Evolutionary conservation across 2,329 filamentous ascomycete species (phyloP), one percentile per base, ranked within the genome.

Genomic region (Blastomyces silverae): DNA sequence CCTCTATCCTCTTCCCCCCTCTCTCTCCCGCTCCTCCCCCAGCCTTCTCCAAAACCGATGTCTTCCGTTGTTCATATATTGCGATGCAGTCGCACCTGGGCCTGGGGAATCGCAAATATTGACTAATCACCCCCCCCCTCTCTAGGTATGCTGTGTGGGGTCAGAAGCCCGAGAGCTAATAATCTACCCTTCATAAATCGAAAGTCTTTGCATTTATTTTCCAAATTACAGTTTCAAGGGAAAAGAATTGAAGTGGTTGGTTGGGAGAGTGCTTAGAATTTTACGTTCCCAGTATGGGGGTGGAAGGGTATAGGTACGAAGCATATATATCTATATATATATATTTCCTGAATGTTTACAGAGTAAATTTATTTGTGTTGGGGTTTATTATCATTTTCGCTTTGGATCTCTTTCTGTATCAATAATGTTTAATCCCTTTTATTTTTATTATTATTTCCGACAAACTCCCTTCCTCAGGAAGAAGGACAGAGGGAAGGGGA

Each of bases 61-160:
- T 25, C 4, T 52, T 25, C 48, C 3, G 6, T 25, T 28, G 48
- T 52, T 52, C 28, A 13, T 52, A 15, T 25, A 52, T 52, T 52
- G n/a, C n/a, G n/a, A 25, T 25, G 22, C 10, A 52, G 13, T 25
- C n/a, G 7, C 6, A n/a, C 3, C 48, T 2, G 3, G 10, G 39
- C 15, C 13, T 5, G 15, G 15, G 3, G 17, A 44, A 20, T 5
- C 4, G 6, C 13, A 44, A 44, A 44, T 17, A 44, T 20, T 44
- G 42, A 44, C 42, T 44, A 44, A 44, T 20, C 11, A 3, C 22
- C 25, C 61, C 11, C 48, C 2, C 2, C 2, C 2, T 13, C 28
- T 53, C 25, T 62, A 66, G 65, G 25, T 66, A 66, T 39, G 65
- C 64, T 3, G 65, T 65, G 13, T 66, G 58, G 31, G 65, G 65